These are phyloP conservation scores for Ophiostoma sp. DNA, from an alignment of 2,329 filamentous ascomycete species.

Conservation along the genomic window DNA sequence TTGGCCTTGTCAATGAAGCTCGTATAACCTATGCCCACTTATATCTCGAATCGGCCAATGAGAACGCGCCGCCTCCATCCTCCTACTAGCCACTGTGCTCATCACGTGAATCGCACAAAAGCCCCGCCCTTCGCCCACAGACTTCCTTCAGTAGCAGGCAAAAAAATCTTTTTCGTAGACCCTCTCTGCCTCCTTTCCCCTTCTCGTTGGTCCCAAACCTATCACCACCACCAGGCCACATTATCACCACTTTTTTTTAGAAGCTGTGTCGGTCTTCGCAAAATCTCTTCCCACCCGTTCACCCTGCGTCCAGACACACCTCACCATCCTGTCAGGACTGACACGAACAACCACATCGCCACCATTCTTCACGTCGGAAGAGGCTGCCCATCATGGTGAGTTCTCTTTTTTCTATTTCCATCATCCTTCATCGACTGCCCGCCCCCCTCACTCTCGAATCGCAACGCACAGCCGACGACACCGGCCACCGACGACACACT, in stretches of 20 bases:
- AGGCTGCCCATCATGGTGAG: slow-evolving; percentile 15
- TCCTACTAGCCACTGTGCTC: neutral
- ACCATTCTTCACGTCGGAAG: neutral
- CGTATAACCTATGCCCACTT: neutral
- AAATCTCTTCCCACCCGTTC: slow-evolving; percentile 1
- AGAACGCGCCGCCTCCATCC: neutral
- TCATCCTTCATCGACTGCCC: neutral
- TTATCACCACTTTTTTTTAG: slow-evolving; percentile 10
- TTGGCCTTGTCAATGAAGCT: neutral
- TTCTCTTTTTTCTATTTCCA: neutral
- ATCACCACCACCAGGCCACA: neutral
- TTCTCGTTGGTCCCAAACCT: neutral
- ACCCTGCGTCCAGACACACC: neutral
- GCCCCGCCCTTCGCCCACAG: slow-evolving; percentile 24
- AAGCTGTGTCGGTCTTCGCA: neutral
- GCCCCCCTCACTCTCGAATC: slow-evolving; percentile 3
- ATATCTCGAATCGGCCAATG: neutral
- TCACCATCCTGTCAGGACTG: neutral
- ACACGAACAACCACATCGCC: neutral
- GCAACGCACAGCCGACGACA: neutral
- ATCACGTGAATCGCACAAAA: slow-evolving; percentile 20
- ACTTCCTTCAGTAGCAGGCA: neutral
- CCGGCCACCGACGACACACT: neutral
- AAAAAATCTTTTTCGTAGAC: slow-evolving; percentile 9
- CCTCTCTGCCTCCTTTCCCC: neutral